Evolutionary conservation across 1,139 yeast species (phyloP), one percentile per base, ranked within the genome.

Genomic region (Magnusiomyces clavatus): DNA sequence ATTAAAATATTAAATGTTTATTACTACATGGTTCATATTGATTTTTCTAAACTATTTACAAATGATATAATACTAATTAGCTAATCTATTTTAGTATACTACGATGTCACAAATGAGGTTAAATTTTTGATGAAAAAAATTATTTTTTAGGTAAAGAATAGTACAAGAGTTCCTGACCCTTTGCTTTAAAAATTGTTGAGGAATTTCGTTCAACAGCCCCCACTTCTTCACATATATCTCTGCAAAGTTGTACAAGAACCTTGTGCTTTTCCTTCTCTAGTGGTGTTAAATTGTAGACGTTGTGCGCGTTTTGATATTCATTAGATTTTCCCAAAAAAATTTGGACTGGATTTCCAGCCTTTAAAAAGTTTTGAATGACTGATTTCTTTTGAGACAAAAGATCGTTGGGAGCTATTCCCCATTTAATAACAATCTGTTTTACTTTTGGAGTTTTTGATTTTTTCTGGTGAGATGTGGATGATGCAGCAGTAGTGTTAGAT

Each of bases 311-410:
- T 61, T 39, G 66, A 54, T 41, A 65, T 50, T 57, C 66, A 53
- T 57, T 61, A 61, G 31, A 61, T 59, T 46, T 54, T 56, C 56
- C 66, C 51, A 60, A 59, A 45, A 43, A 51, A 3, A 68, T 50
- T 37, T 61, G 63, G 11, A 66, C 60, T 34, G 57, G 56, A 52
- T 68, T 62, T 11, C 70, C 70, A 13, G 66, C 59, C 14, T 56
- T 39, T 5, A 68, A 55, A 19, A 66, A 62, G 0, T 69, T 63
- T 43, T 63, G 63, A 17, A 68, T 61, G 13, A 70, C 78, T 67
- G 54, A 64, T 55, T 51, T 63, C 51, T 56, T 68, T 59, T 57
- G 76, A 49, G 57, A 64, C 52, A 43, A 68, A 50, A 62, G 59
- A 54, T 58, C 73, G 62, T 59, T 60, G 51, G 52, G 65, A 45